These are phyloP conservation scores for Blastocystis sp. DNA, from an alignment of 352 stramenopile genomes.

Conservation along the genomic window DNA sequence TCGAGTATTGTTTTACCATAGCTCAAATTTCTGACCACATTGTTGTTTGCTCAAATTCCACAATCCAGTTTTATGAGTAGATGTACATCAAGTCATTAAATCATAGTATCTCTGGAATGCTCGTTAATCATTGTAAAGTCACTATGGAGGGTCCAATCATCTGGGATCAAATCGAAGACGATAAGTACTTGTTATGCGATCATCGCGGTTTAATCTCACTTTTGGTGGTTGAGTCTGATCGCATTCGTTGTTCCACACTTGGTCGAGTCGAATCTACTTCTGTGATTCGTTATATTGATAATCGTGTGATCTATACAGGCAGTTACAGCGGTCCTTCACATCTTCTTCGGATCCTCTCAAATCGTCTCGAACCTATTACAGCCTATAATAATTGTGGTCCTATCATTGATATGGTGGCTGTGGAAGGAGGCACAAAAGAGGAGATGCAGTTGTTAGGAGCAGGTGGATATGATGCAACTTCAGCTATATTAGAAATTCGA, in stretches of 20 bases:
- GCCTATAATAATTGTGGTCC: neutral
- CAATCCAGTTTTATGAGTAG: neutral
- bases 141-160: neutral
- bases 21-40: neutral
- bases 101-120: neutral
- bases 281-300: slow-evolving; percentile 28
- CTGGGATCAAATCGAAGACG: slow-evolving; percentile 18
- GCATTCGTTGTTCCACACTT: neutral
- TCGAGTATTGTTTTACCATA: neutral
- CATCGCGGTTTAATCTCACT: neutral
- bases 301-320: slow-evolving; percentile 13
- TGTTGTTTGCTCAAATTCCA: neutral
- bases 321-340: slow-evolving; percentile 1
- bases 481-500: slow-evolving; percentile 30
- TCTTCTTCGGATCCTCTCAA: slow-evolving; percentile 1
- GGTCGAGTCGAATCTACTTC: neutral
- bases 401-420: slow-evolving; percentile 28
- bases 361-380: neutral
- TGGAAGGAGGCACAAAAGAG: neutral
- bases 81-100: neutral
- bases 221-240: neutral
- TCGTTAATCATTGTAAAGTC: neutral
- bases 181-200: slow-evolving; percentile 42
- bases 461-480: neutral
- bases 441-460: neutral